phyloP scores from a whole-genome alignment of 1,284 basidiomycete species.

The Trametes pubescens region DNA sequence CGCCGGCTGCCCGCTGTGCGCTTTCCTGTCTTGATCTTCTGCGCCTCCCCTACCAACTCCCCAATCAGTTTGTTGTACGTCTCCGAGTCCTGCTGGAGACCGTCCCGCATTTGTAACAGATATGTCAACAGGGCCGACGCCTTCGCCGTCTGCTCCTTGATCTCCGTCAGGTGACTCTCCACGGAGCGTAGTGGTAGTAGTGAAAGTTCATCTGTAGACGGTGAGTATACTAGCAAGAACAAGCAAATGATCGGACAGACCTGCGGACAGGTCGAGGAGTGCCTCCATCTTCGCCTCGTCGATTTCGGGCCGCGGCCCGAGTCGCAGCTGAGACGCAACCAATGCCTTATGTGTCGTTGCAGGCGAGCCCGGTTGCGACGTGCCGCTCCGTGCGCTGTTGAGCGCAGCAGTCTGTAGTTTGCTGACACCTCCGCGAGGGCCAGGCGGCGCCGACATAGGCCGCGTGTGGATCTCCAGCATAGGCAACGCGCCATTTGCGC shows the following conservation, averaged over 20 bases:
- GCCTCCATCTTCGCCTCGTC: conserved; percentile 70
- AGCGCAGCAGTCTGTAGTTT: conserved; percentile 49
- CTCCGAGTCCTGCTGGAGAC: conserved; percentile 87
- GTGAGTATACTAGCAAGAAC: background rate
- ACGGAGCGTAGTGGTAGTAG: conserved; percentile 74
- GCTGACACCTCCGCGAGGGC: conserved; percentile 51
- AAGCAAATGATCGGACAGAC: conserved; percentile 50
- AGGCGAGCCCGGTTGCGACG: conserved; percentile 64
- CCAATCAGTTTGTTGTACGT: conserved; percentile 85
- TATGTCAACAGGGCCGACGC: conserved; percentile 81
- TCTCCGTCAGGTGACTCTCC: conserved; percentile 69
- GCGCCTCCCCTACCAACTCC: conserved; percentile 83
- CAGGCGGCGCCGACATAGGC: conserved; percentile 80
- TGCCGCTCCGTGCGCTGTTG: conserved; percentile 51
- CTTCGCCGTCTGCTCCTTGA: conserved; percentile 74
- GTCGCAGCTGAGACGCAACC: conserved; percentile 61
- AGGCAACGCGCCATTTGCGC: conserved; percentile 76
- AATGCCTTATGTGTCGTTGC: conserved; percentile 47
- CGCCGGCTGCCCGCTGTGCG: conserved; percentile 54
- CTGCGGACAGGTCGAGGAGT: conserved; percentile 72
- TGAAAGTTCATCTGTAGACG: conserved; percentile 68
- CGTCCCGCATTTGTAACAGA: conserved; percentile 83
- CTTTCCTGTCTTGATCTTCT: conserved; percentile 76
- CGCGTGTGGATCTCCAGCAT: conserved; percentile 85
- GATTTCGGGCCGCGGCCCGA: conserved; percentile 76